Evolutionary conservation across 805 yeast species (phyloP).

Genomic region (Yamadazyma kitorensis): DNA sequence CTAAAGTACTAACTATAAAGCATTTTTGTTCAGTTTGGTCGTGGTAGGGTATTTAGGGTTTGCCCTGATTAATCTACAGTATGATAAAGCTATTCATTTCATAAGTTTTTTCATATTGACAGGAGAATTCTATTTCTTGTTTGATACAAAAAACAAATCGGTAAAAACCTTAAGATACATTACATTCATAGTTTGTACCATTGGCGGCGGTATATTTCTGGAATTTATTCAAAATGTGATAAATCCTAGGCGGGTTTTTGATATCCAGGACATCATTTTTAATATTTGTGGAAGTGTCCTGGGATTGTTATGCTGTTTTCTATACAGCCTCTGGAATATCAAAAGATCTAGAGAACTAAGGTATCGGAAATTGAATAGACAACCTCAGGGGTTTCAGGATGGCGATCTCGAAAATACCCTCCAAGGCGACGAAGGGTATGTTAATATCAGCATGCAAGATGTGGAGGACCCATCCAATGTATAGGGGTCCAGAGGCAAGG

Average conservation of each 20-base stretch:
- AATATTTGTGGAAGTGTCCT: slow-evolving; percentile 31
- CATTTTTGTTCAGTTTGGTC: slow-evolving; percentile 18
- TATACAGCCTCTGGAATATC: background rate
- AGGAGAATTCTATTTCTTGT: slow-evolving; percentile 43
- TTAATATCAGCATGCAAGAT: slow-evolving; percentile 11
- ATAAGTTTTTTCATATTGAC: slow-evolving; percentile 46
- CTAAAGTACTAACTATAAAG: slow-evolving; percentile 16
- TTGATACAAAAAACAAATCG: slow-evolving; percentile 33
- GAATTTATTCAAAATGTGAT: slow-evolving; percentile 49
- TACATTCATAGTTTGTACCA: slow-evolving; percentile 43
- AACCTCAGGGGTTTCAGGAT: too few relatives aligned
- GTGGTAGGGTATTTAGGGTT: slow-evolving; percentile 49
- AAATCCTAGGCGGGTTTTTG: slow-evolving; percentile 48
- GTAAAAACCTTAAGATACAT: slow-evolving; percentile 28
- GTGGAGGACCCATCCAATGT: too few relatives aligned
- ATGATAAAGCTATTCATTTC: slow-evolving; percentile 55
- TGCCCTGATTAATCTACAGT: slow-evolving; percentile 42
- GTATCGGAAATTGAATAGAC: too few relatives aligned
- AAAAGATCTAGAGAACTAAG: background rate
- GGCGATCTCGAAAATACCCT: slow-evolving; percentile 1
- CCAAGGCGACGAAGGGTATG: slow-evolving; percentile 8
- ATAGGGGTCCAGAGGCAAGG: too few relatives aligned
- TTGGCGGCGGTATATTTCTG: slow-evolving; percentile 46
- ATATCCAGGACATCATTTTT: slow-evolving; percentile 41
- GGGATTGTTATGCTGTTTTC: slow-evolving; percentile 18